phyloP scores from a whole-genome alignment of 164 flowering plant genomes.

The Stephania yunnanensis region DNA sequence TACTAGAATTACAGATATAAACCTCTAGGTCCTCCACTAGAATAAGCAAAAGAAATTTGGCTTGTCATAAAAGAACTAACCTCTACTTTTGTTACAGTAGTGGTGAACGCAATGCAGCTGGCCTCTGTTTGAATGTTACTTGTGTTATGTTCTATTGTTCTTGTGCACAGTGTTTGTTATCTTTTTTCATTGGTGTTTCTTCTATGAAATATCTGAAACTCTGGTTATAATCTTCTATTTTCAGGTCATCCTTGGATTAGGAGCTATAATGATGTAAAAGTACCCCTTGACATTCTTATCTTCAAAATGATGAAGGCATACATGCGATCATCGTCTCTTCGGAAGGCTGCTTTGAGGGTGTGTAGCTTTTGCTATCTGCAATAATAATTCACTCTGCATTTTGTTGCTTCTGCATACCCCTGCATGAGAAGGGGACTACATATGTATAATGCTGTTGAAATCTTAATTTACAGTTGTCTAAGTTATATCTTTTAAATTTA shows the following conservation, averaged over 20 bases:
- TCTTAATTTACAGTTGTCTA: background rate
- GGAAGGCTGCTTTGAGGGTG: slow-evolving; percentile 96
- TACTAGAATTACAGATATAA: no score
- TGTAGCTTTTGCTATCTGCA: slow-evolving; percentile 22
- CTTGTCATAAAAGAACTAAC: no score
- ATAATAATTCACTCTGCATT: background rate
- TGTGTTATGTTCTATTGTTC: background rate
- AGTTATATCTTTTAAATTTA: background rate
- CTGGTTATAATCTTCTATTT: slow-evolving; percentile 9
- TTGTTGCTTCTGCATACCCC: background rate
- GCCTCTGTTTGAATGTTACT: background rate
- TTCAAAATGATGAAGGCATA: slow-evolving; percentile 75
- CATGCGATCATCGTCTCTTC: slow-evolving; percentile 80
- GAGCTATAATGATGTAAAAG: slow-evolving; percentile 38
- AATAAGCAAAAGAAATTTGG: no score
- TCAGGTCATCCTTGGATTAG: slow-evolving; percentile 97
- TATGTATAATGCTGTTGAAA: background rate
- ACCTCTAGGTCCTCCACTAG: no score
- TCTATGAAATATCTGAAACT: background rate
- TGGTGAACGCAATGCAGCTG: background rate
- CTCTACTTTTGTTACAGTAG: background rate
- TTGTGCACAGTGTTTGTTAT: background rate
- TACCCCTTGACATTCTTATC: slow-evolving; percentile 71
- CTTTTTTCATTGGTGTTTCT: background rate
- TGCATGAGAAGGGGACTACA: background rate